A percentile compares a stretch with the other conserved stretches of the same genome.
Evolutionary conservation across 352 stramenopile genomes (phyloP).

Genomic region (Achlya hypogyna): DNA sequence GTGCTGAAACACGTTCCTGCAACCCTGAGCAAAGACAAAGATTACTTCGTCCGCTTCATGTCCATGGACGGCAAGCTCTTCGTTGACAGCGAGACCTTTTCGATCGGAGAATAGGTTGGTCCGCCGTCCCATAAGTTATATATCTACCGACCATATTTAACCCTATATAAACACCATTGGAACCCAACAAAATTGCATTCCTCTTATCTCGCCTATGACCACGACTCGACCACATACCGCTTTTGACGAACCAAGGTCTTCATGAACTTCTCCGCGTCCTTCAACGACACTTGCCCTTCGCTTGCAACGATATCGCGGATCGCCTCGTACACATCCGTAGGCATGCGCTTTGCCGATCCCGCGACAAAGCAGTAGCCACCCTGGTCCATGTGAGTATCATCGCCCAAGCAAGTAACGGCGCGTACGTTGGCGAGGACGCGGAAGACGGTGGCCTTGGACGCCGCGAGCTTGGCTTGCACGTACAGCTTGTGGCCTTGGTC

Average conservation of each 20-base stretch:
- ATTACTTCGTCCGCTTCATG: slow-evolving; percentile 19
- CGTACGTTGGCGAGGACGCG: slow-evolving; percentile 32
- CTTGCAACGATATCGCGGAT: slow-evolving; percentile 76
- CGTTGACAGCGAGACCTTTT: slow-evolving; percentile 17
- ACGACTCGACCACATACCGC: slow-evolving; percentile 80
- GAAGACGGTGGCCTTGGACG: slow-evolving; percentile 69
- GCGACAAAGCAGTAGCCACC: slow-evolving; percentile 77
- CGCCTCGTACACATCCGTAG: slow-evolving; percentile 83
- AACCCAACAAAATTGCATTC: too few species aligned
- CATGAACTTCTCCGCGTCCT: slow-evolving; percentile 61
- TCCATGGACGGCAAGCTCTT: slow-evolving; percentile 21
- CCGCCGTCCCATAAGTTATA: neutral
- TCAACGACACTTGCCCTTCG: slow-evolving; percentile 55
- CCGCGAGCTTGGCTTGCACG: slow-evolving; percentile 79
- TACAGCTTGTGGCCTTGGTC: slow-evolving; percentile 87
- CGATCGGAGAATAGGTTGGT: slow-evolving; percentile 2
- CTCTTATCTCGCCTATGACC: slow-evolving; percentile 32
- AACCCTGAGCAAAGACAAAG: neutral
- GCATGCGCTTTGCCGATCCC: slow-evolving; percentile 88
- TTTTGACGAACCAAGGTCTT: slow-evolving; percentile 64
- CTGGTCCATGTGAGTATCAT: slow-evolving; percentile 28
- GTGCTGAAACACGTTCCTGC: slow-evolving; percentile 10
- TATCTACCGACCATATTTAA: neutral
- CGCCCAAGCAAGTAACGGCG: neutral
- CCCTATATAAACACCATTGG: neutral